Percentiles rank a stretch among this genome's conserved stretches.
phyloP scores from a whole-genome alignment of 345 rosid genomes.

The Salix dunnii region DNA sequence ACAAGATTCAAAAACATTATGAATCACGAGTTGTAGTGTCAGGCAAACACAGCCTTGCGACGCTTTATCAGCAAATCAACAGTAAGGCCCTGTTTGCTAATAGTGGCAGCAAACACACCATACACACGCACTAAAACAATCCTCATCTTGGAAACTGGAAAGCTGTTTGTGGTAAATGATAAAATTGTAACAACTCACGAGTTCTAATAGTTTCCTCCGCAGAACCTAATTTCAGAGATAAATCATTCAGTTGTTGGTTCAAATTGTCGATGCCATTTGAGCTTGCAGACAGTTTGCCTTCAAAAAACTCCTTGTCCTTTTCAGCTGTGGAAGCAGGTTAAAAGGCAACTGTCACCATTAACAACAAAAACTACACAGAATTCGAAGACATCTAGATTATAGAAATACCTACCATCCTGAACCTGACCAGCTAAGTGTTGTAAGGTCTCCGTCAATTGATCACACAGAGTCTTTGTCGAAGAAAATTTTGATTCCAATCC shows the following conservation, averaged over 20 bases:
- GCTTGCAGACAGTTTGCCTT: constrained; percentile 39
- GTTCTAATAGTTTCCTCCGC: constrained; percentile 47
- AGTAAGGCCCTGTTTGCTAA: not conserved
- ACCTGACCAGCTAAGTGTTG: constrained; percentile 73
- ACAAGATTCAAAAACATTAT: constrained; percentile 14
- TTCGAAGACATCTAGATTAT: not conserved
- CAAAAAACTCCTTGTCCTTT: constrained; percentile 47
- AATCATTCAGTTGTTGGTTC: constrained; percentile 41
- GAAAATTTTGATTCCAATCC: constrained; percentile 84
- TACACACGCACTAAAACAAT: constrained; percentile 3
- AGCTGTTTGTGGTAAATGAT: not conserved
- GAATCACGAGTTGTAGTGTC: constrained; percentile 8
- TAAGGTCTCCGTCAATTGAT: constrained; percentile 81
- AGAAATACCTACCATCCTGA: constrained; percentile 58
- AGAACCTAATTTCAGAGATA: constrained; percentile 45
- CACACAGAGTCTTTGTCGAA: constrained; percentile 72
- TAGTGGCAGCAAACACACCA: not conserved
- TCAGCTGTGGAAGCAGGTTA: constrained; percentile 55
- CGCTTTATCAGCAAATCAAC: not conserved
- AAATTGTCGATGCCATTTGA: constrained; percentile 41
- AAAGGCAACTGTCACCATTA: constrained; percentile 13
- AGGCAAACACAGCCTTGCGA: not conserved
- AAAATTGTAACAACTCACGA: constrained; percentile 40
- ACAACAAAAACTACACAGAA: not conserved
- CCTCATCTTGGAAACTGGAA: not conserved